Conservation (phyloP, 1,284 basidiomycete genomes). For the Rhodofomes roseus region DNA sequence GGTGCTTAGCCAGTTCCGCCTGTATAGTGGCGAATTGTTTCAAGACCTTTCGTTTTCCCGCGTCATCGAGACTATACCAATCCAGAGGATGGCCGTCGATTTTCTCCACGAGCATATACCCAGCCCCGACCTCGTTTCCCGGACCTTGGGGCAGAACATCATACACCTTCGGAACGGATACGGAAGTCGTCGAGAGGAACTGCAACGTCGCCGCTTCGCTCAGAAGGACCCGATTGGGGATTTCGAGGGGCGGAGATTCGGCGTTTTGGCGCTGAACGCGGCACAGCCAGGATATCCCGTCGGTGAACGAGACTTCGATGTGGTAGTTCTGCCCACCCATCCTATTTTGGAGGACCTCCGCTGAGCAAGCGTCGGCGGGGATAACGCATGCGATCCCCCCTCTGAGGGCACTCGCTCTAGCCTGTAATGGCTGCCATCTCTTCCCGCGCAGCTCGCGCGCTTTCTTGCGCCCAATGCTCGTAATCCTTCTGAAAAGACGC, state of each 20-base stretch:
- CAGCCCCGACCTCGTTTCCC: conserved; percentile 8
- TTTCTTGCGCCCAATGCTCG: background rate
- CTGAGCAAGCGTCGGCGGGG: background rate
- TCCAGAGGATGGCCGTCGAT: conserved; percentile 4
- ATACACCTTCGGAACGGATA: conserved; percentile 10
- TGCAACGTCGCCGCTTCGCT: conserved; percentile 12
- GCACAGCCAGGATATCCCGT: conserved; percentile 12
- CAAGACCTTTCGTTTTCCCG: conserved; percentile 9
- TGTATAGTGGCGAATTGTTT: conserved; percentile 13
- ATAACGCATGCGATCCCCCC: background rate
- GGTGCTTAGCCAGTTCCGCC: conserved; percentile 5
- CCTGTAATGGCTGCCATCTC: conserved; percentile 4
- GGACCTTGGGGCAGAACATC: conserved; percentile 3
- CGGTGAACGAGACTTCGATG: conserved; percentile 9
- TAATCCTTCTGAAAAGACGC: background rate
- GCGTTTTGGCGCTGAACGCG: conserved; percentile 10
- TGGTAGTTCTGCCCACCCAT: conserved; percentile 14
- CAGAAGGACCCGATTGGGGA: conserved; percentile 6
- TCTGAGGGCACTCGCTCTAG: background rate
- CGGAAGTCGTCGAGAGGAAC: conserved; percentile 6
- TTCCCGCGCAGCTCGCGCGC: background rate
- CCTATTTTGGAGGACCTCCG: background rate
- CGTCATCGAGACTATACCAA: background rate
- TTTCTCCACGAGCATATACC: conserved; percentile 14
- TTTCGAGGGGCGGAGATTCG: background rate